Evolutionary conservation across 1,139 yeast species (phyloP).

Genomic region (Debaryomycetaceae sp.): DNA sequence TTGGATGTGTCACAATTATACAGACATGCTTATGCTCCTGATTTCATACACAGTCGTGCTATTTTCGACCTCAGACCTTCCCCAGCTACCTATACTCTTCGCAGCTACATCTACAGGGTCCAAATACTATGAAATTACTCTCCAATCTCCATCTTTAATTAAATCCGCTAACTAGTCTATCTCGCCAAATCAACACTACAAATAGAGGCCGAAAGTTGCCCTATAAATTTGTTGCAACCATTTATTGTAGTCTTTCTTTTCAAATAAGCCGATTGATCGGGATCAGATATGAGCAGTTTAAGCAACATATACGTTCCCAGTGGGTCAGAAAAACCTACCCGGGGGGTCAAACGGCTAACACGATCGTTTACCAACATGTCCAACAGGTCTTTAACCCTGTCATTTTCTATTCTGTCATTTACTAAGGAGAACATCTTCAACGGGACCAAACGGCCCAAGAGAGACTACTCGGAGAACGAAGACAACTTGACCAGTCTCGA

Average conservation of each 20-base stretch:
- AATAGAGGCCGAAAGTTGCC: too few species aligned
- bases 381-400: slow-evolving; percentile 7
- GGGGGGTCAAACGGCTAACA: neutral
- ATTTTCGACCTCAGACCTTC: too few species aligned
- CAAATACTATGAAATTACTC: too few species aligned
- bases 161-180: too few species aligned
- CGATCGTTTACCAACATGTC: slow-evolving; percentile 1
- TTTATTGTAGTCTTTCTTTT: neutral
- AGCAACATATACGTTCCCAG: neutral
- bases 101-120: too few species aligned
- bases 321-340: neutral
- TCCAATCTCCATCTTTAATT: too few species aligned
- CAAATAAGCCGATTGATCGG: neutral
- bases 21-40: too few species aligned
- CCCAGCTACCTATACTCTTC: too few species aligned
- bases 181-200: too few species aligned
- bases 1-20: too few species aligned
- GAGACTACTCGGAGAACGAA: neutral
- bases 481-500: slow-evolving; percentile 10
- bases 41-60: too few species aligned
- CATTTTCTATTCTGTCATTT: slow-evolving; percentile 4
- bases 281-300: neutral
- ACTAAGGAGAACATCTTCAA: neutral
- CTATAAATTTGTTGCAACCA: neutral
- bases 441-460: neutral